Conservation (phyloP, 495 filamentous ascomycete genomes). For the Talaromyces proteolyticus region DNA sequence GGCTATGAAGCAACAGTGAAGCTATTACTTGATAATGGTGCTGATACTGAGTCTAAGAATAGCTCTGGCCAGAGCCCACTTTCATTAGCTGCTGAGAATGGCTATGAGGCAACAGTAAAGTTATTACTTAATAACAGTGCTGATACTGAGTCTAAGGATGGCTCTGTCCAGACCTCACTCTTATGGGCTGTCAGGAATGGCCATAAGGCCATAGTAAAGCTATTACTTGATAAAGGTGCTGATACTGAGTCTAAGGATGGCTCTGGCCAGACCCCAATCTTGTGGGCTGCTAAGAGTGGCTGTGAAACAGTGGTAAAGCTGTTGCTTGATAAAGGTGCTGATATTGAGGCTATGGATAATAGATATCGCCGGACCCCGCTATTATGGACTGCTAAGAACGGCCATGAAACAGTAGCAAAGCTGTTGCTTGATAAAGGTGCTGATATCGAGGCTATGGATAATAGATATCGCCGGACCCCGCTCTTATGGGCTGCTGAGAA, state of each 20-base stretch:
- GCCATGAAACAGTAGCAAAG: slow-evolving; percentile 11
- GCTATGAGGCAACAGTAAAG: too few species aligned
- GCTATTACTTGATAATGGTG: slow-evolving; percentile 11
- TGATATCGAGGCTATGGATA: slow-evolving; percentile 10
- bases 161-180: slow-evolving; percentile 9
- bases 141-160: too few species aligned
- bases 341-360: too few species aligned
- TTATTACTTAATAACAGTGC: too few species aligned
- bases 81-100: too few species aligned
- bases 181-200: slow-evolving; percentile 10
- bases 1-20: slow-evolving; percentile 15
- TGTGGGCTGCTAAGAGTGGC: too few species aligned
- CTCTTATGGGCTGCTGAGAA: slow-evolving; percentile 18
- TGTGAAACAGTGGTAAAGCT: too few species aligned
- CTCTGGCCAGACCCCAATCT: too few species aligned
- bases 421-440: too few species aligned
- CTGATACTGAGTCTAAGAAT: slow-evolving; percentile 8
- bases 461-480: slow-evolving; percentile 15
- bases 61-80: too few species aligned
- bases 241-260: too few species aligned
- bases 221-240: slow-evolving; percentile 9
- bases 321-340: too few species aligned
- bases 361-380: slow-evolving; percentile 13
- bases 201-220: slow-evolving; percentile 12
- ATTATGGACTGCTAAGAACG: slow-evolving; percentile 7